These are phyloP conservation scores for Begonia loranthoides DNA, from an alignment of 306 rosid species.

Conservation along the genomic window DNA sequence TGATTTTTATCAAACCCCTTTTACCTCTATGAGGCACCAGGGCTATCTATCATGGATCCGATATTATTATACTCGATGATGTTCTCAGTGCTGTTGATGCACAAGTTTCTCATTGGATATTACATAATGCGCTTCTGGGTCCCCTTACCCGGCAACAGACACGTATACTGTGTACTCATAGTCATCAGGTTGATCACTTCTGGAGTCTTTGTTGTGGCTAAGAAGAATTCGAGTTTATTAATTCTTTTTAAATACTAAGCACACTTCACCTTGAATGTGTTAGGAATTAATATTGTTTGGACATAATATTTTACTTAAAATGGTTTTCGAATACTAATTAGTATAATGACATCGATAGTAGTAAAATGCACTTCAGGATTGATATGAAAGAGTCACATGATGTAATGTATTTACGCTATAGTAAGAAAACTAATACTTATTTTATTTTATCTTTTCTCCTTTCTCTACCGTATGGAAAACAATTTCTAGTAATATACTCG, in stretches of 20 bases:
- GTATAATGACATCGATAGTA: too few relatives aligned
- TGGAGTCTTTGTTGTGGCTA: slow-evolving; percentile 1
- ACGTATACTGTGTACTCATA: slow-evolving; percentile 74
- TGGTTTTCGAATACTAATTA: too few relatives aligned
- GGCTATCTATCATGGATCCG: slow-evolving; percentile 74
- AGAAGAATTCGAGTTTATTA: too few relatives aligned
- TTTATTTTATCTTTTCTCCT: too few relatives aligned
- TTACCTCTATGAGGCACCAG: slow-evolving; percentile 32
- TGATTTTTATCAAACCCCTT: slow-evolving; percentile 8
- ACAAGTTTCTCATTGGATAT: slow-evolving; percentile 75
- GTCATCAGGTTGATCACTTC: slow-evolving; percentile 49
- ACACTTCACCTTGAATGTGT: too few relatives aligned
- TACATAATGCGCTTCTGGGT: slow-evolving; percentile 64
- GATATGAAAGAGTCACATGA: too few relatives aligned
- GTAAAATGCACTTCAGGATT: too few relatives aligned
- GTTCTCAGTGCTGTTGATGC: slow-evolving; percentile 90
- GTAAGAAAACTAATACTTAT: background rate
- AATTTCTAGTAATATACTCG: background rate
- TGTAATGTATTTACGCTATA: too few relatives aligned
- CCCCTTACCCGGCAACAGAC: slow-evolving; percentile 54
- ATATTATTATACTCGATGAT: slow-evolving; percentile 76
- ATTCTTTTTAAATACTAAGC: too few relatives aligned
- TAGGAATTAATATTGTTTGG: too few relatives aligned
- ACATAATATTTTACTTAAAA: too few relatives aligned
- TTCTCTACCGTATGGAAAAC: too few relatives aligned